Evolutionary conservation across 371 early-diverging fungal genomes (phyloP), one percentile per base, ranked within the genome.

Genomic region (Saksenaea vasiformis): DNA sequence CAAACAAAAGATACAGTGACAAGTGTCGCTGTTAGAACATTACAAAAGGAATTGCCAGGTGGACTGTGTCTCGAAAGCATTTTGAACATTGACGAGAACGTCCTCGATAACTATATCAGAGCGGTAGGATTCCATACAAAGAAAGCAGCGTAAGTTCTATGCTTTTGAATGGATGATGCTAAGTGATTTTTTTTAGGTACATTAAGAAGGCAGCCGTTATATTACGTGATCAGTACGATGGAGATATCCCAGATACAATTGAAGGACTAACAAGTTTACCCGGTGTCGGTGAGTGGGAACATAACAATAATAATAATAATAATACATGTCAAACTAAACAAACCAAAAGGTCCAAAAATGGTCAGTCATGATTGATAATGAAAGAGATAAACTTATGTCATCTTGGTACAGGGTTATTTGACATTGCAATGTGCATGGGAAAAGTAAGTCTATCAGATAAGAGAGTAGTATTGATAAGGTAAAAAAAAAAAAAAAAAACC

Each of bases 1-100:
- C 98, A 98, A 77, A 99, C 99, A 3, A 94, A 94, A 69, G 99
- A 99, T 70, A 90, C 92, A 9, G 86, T 93, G 3, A 96, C 95
- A 0, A 93, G 93, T 2, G 88, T 80, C 11, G 94, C 92, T 3
- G 85, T 98, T 27, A 71, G 75, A 31, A 84, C 78, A 13, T 72
- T 97, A 26, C 85, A 90, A 44, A 66, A 72, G n/a, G 78, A 81
- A 24, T 71, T 87, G 57, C 85, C 87, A 1, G 90, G 88, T 26
- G 92, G 91, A 1, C 66, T 94, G 57, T 79, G 79, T 9, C 67
- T 88, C 17, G 73, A 86, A 41, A 77, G 84, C 4, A 80, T 90
- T 19, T 66, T 88, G 36, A 74, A 82, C 17, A 75, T 85, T 13
- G 77, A 87, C 34, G 82, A 86, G 4, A 78, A 83, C 1, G 61